Evolutionary conservation across 805 yeast genomes (phyloP).

Genomic region (Lipomyces kockii): DNA sequence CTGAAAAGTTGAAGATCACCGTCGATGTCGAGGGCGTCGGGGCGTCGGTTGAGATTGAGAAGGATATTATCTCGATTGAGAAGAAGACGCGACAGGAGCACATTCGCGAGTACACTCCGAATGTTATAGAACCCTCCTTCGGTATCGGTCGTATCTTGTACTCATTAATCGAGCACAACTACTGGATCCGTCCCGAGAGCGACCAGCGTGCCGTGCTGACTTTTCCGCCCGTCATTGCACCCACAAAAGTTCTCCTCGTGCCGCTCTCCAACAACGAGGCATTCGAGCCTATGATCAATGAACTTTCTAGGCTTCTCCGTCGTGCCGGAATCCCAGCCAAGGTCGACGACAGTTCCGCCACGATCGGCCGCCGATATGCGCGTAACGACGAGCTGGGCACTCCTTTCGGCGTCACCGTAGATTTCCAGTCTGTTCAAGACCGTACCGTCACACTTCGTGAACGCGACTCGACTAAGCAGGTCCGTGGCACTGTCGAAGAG

Average conservation of each 20-base stretch:
- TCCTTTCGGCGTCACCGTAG: conserved; percentile 97
- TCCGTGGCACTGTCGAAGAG: conserved; percentile 83
- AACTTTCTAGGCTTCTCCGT: conserved; percentile 73
- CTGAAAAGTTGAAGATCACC: conserved; percentile 62
- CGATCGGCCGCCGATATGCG: conserved; percentile 97
- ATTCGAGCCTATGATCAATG: conserved; percentile 72
- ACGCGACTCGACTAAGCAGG: conserved; percentile 95
- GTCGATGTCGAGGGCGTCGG: conserved; percentile 68
- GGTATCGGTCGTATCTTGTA: conserved; percentile 98
- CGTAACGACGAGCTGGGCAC: conserved; percentile 99
- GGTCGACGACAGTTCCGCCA: conserved; percentile 95
- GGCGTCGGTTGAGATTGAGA: conserved; percentile 71
- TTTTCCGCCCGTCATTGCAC: conserved; percentile 94
- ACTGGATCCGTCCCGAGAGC: conserved; percentile 93
- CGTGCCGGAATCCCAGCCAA: conserved; percentile 86
- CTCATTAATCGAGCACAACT: conserved; percentile 88
- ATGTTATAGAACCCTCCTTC: conserved; percentile 98
- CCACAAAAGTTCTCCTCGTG: conserved; percentile 93
- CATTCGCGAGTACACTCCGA: conserved; percentile 93
- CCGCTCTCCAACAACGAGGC: conserved; percentile 88
- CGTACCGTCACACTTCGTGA: conserved; percentile 92
- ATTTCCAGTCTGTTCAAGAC: conserved; percentile 88
- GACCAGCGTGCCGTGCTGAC: conserved; percentile 87
- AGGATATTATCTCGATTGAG: conserved; percentile 71
- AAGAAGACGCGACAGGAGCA: conserved; percentile 83